phyloP scores from a whole-genome alignment of 2,329 filamentous ascomycete genomes.

The Fragosphaeria purpurea region DNA sequence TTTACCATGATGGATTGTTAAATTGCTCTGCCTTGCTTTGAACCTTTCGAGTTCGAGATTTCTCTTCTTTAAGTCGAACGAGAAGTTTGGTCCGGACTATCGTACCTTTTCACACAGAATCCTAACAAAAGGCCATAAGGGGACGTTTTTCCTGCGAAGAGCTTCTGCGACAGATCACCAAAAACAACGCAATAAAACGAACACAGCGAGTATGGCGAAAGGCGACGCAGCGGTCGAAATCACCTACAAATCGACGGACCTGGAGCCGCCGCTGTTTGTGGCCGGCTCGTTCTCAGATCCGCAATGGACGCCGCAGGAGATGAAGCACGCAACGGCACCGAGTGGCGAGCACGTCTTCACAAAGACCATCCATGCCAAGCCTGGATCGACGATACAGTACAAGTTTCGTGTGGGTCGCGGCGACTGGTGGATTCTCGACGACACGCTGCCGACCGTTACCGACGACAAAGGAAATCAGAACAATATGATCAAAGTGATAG shows the following conservation, averaged over 20 bases:
- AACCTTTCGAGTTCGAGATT: no score
- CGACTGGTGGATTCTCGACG: constrained; percentile 62
- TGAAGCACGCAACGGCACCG: constrained; percentile 42
- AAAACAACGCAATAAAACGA: no score
- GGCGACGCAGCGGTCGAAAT: constrained; percentile 41
- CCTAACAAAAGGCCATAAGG: no score
- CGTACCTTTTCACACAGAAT: no score
- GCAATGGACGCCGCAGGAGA: constrained; percentile 57
- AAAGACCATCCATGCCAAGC: constrained; percentile 43
- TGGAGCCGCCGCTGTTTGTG: constrained; percentile 58
- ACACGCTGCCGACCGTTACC: constrained; percentile 42
- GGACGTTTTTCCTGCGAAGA: no score
- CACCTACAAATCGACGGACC: constrained; percentile 49
- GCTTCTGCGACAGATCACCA: no score
- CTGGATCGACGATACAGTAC: constrained; percentile 57
- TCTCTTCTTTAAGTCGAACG: no score
- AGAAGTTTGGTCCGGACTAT: no score
- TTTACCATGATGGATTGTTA: no score
- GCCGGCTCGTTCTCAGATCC: constrained; percentile 59
- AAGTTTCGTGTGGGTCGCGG: constrained; percentile 60
- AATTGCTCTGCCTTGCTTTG: no score
- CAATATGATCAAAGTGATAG: constrained; percentile 31
- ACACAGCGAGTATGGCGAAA: constrained; percentile 21
- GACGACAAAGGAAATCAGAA: constrained; percentile 39
- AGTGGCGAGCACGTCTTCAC: constrained; percentile 49